phyloP scores from a whole-genome alignment of 371 early-diverging fungal species.

The Lichtheimia ramosa region DNA sequence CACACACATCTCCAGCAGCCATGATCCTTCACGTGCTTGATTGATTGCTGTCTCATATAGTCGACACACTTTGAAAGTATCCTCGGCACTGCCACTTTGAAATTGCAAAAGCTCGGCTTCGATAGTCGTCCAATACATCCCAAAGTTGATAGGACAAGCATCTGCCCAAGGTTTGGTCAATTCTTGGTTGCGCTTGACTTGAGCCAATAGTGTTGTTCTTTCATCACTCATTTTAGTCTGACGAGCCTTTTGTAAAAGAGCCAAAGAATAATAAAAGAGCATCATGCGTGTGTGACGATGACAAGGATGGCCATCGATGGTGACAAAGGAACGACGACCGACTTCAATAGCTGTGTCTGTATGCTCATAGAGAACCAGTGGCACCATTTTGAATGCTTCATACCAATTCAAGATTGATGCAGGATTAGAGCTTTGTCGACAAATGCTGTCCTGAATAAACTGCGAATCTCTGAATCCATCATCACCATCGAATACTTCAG shows the following conservation, averaged over 20 bases:
- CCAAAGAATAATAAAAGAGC: constrained; percentile 28
- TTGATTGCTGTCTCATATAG: constrained; percentile 42
- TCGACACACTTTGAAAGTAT: constrained; percentile 10
- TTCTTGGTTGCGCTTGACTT: constrained; percentile 26
- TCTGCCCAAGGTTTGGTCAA: constrained; percentile 25
- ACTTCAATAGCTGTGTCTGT: constrained; percentile 32
- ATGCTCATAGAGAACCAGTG: constrained; percentile 43
- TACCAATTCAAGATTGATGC: constrained; percentile 38
- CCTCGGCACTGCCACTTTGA: constrained; percentile 6
- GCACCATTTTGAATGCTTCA: constrained; percentile 36
- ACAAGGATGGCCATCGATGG: constrained; percentile 35
- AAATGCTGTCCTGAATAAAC: constrained; percentile 31
- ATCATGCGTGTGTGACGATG: constrained; percentile 40
- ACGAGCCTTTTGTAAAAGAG: constrained; percentile 31
- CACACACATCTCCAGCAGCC: constrained; percentile 34
- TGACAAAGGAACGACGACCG: constrained; percentile 26
- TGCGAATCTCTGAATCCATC: constrained; percentile 43
- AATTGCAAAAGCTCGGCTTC: constrained; percentile 29
- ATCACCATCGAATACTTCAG: constrained; percentile 39
- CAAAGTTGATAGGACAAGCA: constrained; percentile 23
- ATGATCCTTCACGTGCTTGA: constrained; percentile 29
- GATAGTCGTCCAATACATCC: constrained; percentile 34
- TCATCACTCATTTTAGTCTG: not conserved
- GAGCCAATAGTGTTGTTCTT: constrained; percentile 16
- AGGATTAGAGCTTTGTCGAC: constrained; percentile 27